Base-by-base conservation (phyloP, 495 filamentous ascomycete species). In the Podospora pseudocomata region DNA sequence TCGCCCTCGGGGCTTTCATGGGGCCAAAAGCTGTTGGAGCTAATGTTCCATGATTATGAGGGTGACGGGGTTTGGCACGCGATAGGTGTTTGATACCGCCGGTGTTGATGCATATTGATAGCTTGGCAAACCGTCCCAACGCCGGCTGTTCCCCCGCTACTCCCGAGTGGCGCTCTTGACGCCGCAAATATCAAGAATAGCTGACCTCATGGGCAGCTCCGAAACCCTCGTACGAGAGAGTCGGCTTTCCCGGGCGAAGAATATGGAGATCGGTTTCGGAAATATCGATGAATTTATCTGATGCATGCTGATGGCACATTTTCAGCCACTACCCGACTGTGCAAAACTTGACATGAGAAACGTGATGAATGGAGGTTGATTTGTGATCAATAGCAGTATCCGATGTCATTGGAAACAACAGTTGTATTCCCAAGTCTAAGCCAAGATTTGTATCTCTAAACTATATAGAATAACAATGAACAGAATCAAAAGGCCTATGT, bases 71-170 rank as follows among this genome's bases (percentile, higher is more conserved):
- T 58, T 19, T 19, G n/a, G 23, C 18, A 26, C 19, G n/a, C n/a
- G 18, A 23, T 6, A 3, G n/a, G n/a, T 20, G 4, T 26, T 20
- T 11, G 55, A 26, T 15, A 58, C 23, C 5, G 18, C 4, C 16
- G 23, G 20, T 26, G 55, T 26, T 11, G 23, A 5, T 58, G 55
- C 18, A 26, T 4, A 0, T 58, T 9, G n/a, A 26, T 58, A 3
- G 23, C 55, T 58, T 19, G n/a, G 55, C 55, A 58, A 20, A 18
- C 30, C 30, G 55, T 58, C 55, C 55, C n/a, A 58, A 58, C n/a
- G 55, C n/a, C 55, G 55, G 55, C 13, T 58, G 15, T 49, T 49
- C 39, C 39, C 39, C 39, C 39, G 39, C 39, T 16, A 49, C 39
- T 49, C 39, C 39, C 39, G 39, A 49, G 39, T 49, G 39, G 39